A percentile compares a stretch with the other conserved stretches of the same genome.
Conservation (phyloP, 192 early-diverging fungal genomes). For the Chytriomyces sp. region DNA sequence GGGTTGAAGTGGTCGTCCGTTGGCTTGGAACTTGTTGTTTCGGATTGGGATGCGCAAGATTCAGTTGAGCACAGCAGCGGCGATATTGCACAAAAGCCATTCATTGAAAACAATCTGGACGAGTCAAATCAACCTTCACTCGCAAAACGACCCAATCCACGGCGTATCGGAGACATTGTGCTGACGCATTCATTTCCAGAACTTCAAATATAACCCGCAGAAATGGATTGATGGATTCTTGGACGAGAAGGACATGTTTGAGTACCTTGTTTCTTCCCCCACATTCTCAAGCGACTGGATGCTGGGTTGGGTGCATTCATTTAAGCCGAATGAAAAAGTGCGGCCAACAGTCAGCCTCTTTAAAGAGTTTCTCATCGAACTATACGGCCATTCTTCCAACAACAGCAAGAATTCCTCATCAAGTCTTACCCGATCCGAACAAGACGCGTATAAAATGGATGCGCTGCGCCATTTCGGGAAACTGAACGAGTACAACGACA, state of each 20-base stretch:
- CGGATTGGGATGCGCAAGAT: no score
- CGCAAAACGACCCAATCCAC: background rate
- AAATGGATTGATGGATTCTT: background rate
- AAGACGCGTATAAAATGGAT: background rate
- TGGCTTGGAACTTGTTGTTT: background rate
- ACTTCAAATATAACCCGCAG: background rate
- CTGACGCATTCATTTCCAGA: background rate
- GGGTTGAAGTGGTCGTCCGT: background rate
- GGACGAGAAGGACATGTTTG: slow-evolving; percentile 1
- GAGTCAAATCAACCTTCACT: background rate
- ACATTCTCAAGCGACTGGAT: background rate
- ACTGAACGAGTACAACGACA: background rate
- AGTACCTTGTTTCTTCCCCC: background rate
- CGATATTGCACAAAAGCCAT: background rate
- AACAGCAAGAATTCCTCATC: background rate
- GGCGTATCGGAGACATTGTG: background rate
- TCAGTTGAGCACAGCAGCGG: no score
- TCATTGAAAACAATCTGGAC: background rate
- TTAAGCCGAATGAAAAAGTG: no score
- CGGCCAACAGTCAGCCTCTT: no score
- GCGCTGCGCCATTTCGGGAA: background rate
- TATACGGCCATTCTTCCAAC: background rate
- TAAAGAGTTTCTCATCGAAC: no score
- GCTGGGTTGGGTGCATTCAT: no score
- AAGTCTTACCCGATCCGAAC: background rate